A percentile compares a stretch with the other conserved stretches of the same genome.
Conservation (phyloP, 2,329 filamentous ascomycete genomes). For the Apiospora hydei region DNA sequence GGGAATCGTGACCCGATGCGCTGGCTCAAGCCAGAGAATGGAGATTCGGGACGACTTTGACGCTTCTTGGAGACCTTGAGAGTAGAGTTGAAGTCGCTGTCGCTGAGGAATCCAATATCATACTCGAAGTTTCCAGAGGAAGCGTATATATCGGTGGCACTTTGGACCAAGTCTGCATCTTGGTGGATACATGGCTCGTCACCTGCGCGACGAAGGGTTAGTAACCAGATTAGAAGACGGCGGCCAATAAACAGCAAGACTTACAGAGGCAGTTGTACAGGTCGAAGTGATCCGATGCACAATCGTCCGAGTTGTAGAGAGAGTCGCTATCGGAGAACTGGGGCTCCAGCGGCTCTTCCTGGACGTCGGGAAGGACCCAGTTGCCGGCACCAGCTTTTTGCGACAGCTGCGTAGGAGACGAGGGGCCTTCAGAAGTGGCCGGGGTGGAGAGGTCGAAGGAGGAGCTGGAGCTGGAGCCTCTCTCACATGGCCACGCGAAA, state of each 20-base stretch:
- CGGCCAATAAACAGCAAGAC: conserved; percentile 44
- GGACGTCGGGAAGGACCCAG: conserved; percentile 77
- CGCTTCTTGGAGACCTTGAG: conserved; percentile 62
- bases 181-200: conserved; percentile 68
- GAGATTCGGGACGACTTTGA: conserved; percentile 62
- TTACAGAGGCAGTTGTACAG: conserved; percentile 78
- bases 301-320: conserved; percentile 53
- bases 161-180: conserved; percentile 51
- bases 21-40: conserved; percentile 68
- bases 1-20: conserved; percentile 70
- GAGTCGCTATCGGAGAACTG: conserved; percentile 62
- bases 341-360: conserved; percentile 80
- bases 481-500: conserved; percentile 64
- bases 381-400: conserved; percentile 61
- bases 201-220: conserved; percentile 49
- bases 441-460: conserved; percentile 72
- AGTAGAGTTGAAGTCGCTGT: conserved; percentile 61
- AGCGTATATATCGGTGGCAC: conserved; percentile 46
- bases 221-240: neutral
- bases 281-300: conserved; percentile 49
- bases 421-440: conserved; percentile 57
- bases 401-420: conserved; percentile 59
- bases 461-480: conserved; percentile 78
- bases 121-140: conserved; percentile 64
- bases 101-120: conserved; percentile 71